These are phyloP conservation scores for Mrakia blollopis DNA, from an alignment of 768 basidiomycete genomes.

Conservation along the genomic window DNA sequence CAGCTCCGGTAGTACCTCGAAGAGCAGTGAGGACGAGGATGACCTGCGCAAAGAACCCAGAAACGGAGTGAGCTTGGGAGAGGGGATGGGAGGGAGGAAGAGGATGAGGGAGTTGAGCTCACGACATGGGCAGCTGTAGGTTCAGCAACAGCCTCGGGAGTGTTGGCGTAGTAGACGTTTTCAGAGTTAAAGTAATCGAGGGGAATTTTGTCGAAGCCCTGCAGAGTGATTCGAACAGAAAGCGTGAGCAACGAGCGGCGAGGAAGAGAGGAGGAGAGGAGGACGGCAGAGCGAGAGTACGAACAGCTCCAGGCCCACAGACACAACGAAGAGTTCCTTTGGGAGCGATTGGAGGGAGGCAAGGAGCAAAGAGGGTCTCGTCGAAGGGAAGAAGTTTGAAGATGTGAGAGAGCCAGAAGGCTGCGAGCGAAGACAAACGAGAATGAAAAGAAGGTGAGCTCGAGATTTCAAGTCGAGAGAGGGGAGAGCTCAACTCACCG, in stretches of 20 bases:
- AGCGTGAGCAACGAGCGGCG: not conserved
- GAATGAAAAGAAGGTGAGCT: not conserved
- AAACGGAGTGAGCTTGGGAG: not conserved
- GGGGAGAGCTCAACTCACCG: conserved; percentile 9
- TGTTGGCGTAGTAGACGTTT: conserved; percentile 25
- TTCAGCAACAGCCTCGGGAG: conserved; percentile 22
- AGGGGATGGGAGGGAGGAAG: not conserved
- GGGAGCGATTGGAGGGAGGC: conserved; percentile 19
- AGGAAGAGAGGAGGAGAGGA: not conserved
- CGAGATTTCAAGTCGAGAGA: not conserved
- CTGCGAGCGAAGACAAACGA: not conserved
- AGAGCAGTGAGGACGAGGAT: conserved; percentile 28
- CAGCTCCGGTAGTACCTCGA: conserved; percentile 24
- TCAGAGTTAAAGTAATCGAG: conserved; percentile 20
- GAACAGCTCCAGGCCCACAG: conserved; percentile 21
- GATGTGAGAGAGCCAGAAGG: conserved; percentile 18
- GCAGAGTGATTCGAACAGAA: not conserved
- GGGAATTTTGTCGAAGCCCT: conserved; percentile 10
- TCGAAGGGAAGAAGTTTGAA: conserved; percentile 21
- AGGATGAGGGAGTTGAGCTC: not conserved
- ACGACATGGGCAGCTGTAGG: conserved; percentile 27
- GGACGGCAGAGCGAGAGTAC: not conserved
- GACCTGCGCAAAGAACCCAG: conserved; percentile 6
- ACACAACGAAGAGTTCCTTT: conserved; percentile 17
- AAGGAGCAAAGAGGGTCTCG: conserved; percentile 18